These are phyloP conservation scores for Cryptococcus jaspeensis DNA, from an alignment of 1,284 basidiomycete genomes.

Conservation along the genomic window DNA sequence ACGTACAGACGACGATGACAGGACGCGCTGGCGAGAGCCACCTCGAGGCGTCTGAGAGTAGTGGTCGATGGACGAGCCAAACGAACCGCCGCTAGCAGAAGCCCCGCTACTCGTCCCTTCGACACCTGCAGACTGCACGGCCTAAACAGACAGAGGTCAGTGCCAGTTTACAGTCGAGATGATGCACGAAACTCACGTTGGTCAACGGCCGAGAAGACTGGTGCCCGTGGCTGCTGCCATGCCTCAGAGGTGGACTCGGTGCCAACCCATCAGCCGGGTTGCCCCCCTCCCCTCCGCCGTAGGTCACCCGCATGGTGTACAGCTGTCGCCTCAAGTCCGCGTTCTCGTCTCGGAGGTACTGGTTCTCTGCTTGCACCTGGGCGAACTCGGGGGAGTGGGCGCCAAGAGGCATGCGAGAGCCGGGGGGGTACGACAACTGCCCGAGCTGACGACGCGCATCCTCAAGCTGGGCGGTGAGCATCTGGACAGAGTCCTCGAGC, in stretches of 20 bases:
- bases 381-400: constrained; percentile 36
- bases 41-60: constrained; percentile 13
- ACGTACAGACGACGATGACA: constrained; percentile 38
- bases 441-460: constrained; percentile 44
- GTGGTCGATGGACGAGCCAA: constrained; percentile 18
- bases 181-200: constrained; percentile 10
- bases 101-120: constrained; percentile 2
- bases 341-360: constrained; percentile 46
- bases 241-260: constrained; percentile 18
- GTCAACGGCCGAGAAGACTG: neutral
- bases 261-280: neutral
- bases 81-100: constrained; percentile 5
- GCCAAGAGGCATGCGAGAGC: constrained; percentile 22
- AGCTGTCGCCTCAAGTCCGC: constrained; percentile 42
- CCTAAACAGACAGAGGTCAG: no score
- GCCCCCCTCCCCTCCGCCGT: constrained; percentile 10
- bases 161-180: no score
- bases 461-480: constrained; percentile 41
- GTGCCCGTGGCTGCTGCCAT: constrained; percentile 10
- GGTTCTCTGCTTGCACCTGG: constrained; percentile 39
- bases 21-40: constrained; percentile 26
- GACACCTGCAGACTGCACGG: neutral
- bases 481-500: constrained; percentile 44
- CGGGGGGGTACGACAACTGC: constrained; percentile 26
- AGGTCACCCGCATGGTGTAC: constrained; percentile 27